phyloP scores from a whole-genome alignment of 1,284 basidiomycete genomes.

The Ceraceosorus bombacis region DNA sequence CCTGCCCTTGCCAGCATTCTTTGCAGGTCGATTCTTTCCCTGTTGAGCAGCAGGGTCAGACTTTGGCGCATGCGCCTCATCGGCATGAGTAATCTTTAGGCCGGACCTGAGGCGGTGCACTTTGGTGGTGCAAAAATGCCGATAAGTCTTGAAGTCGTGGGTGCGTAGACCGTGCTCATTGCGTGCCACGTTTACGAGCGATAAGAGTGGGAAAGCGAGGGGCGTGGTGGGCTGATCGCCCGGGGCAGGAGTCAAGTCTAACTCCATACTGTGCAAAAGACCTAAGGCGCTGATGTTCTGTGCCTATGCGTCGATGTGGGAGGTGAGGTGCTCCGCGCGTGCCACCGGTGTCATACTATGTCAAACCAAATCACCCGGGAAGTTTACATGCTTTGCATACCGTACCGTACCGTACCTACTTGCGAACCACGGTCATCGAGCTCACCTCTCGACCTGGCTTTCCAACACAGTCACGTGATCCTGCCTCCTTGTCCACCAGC shows the following conservation, averaged over 20 bases:
- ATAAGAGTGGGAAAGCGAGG: conserved; percentile 57
- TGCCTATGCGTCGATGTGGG: no score
- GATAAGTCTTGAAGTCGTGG: conserved; percentile 75
- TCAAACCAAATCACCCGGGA: no score
- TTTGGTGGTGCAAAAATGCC: conserved; percentile 81
- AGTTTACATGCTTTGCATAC: no score
- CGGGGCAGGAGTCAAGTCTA: conserved; percentile 13
- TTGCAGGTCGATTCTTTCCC: conserved; percentile 14
- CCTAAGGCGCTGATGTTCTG: no score
- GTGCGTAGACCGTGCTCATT: conserved; percentile 83
- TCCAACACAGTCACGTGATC: no score
- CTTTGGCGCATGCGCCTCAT: conserved; percentile 16
- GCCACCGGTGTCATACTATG: no score
- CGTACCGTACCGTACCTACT: no score
- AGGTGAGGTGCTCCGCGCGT: no score
- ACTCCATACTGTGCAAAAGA: conserved; percentile 8
- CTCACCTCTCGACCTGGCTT: no score
- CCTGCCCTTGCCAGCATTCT: conserved; percentile 13
- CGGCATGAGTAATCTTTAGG: conserved; percentile 68
- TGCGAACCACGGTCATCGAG: no score
- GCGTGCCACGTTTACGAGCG: conserved; percentile 77
- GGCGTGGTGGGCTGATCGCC: conserved; percentile 9
- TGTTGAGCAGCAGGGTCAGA: conserved; percentile 10
- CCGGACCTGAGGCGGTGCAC: conserved; percentile 77
- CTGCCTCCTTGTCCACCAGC: no score